Conservation (phyloP, 2,329 filamentous ascomycete species). For the Simplicillium aogashimaense region DNA sequence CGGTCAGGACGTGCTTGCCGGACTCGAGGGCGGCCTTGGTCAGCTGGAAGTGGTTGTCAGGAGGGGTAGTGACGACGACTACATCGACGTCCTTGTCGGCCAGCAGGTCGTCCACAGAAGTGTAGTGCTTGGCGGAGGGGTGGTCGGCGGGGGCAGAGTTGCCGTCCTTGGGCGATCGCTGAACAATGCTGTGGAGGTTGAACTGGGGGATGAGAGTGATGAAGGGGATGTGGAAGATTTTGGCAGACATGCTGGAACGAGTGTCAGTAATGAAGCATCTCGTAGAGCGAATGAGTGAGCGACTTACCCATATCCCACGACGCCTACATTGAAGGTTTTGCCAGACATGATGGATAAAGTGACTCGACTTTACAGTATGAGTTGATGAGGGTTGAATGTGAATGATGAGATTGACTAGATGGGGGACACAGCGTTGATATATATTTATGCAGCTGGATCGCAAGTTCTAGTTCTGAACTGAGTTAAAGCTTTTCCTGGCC, state of each 20-base stretch:
- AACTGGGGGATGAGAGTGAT: conserved; percentile 54
- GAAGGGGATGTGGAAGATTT: conserved; percentile 58
- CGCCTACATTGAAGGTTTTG: conserved; percentile 37
- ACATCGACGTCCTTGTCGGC: conserved; percentile 57
- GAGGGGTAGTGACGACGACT: conserved; percentile 62
- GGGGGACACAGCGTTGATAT: no score
- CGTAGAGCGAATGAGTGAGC: not conserved
- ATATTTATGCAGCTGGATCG: no score
- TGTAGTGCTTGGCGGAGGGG: conserved; percentile 55
- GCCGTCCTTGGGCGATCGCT: conserved; percentile 54
- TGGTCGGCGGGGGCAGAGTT: conserved; percentile 62
- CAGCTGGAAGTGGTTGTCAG: conserved; percentile 59
- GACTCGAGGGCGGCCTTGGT: conserved; percentile 54
- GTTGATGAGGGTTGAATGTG: no score
- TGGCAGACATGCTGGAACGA: conserved; percentile 47
- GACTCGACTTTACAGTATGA: no score
- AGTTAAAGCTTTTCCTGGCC: no score
- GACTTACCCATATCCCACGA: conserved; percentile 41
- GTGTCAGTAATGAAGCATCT: conserved; percentile 8
- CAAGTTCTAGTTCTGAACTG: no score
- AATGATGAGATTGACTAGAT: no score
- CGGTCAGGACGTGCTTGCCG: conserved; percentile 70
- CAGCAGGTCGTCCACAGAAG: conserved; percentile 50
- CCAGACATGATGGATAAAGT: no score
- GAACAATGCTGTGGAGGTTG: conserved; percentile 65